Base-by-base conservation (phyloP, 73 alveolate species). In the Uronychia binucleata region DNA sequence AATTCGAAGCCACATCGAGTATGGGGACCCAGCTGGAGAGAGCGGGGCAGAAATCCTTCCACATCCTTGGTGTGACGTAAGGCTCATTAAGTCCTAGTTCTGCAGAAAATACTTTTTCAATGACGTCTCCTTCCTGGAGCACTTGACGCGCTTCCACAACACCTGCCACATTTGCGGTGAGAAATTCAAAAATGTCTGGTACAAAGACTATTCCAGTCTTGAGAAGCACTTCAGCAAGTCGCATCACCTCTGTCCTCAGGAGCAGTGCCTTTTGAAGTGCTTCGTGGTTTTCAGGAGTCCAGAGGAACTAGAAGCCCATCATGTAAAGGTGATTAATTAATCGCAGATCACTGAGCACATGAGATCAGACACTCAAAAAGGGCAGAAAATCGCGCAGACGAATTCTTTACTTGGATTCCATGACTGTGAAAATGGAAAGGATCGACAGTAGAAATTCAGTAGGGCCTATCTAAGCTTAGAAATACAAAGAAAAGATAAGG, bases 191-290 rank as follows among this genome's bases (percentile, higher is more conserved):
- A 84, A 88, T 80, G 60, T 86, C 75, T 88, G 57, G 57, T 88
- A 88, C 80, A n/a, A 79, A 8, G 78, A 58, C 28, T 88, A 88
- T 33, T 76, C 84, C 25, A 75, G 74, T 33, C 59, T 88, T 57
- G 94, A 88, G 89, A 88, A 88, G 78, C 94, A 88, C 58, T 88
- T 88, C 59, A 86, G 80, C 85, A 81, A 86, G 80, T 83, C 94
- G 8, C 94, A 88, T 58, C 59, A 34, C 58, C 34, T 88, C 28
- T 88, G 94, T 34, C 89, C 89, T 14, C 75, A 88, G 34, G 89
- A 88, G 74, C 29, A 13, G 8, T 88, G 94, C 83, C 32, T 82
- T n/a, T 33, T 76, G 28, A 88, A 82, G 57, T 88, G 86, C 35
- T 88, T 82, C 59, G 91, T 88, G 28, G 85, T 86, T n/a, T 88